Base-by-base conservation (phyloP, 1,284 basidiomycete species). In the Mycena citricolor region DNA sequence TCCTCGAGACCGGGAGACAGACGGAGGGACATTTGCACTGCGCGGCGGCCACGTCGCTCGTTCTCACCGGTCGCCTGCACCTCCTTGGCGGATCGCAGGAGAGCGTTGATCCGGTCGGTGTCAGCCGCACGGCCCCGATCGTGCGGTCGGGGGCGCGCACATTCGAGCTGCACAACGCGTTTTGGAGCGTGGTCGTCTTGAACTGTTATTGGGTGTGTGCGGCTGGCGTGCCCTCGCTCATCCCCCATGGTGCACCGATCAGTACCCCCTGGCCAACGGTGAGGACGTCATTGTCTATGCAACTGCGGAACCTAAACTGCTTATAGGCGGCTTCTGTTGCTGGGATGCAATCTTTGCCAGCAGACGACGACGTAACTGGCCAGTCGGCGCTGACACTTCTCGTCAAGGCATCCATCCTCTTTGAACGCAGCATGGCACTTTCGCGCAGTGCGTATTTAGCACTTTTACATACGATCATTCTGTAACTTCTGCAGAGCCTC, bases 121-220 rank as follows among this genome's bases (percentile, higher is more conserved):
- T n/a, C 30, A 21, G n/a, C 29, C 34, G 4, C 16, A 10, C 5
- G 17, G 16, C 13, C 35, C 30, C 3, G 4, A 17, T 19, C 3
- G 24, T 19, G 12, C 19, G 4, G 10, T 14, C 26, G 19, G 8
- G n/a, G 6, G 8, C 16, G 5, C 29, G 7, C 8, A 16, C n/a
- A 8, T 24, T 4, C 12, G 26, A 45, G 35, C 4, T 39, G 28
- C 14, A 39, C 23, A 22, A 35, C 16, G 43, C 35, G 5, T 50
- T 50, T 14, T 50, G 48, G 43, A 39, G 39, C 20, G 43, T 49
- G 4, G 43, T 50, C n/a, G 19, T 46, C 6, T 20, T 50, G 13
- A 50, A 50, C 16, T 42, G 46, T 20, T 33, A 32, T 19, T 50
- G 34, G 24, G 48, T 50, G 7, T 42, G 39, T 4, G 39, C 21